Evolutionary conservation across 495 filamentous ascomycete species (phyloP), one percentile per base, ranked within the genome.

Genomic region (Penicillium atrosanguineum): DNA sequence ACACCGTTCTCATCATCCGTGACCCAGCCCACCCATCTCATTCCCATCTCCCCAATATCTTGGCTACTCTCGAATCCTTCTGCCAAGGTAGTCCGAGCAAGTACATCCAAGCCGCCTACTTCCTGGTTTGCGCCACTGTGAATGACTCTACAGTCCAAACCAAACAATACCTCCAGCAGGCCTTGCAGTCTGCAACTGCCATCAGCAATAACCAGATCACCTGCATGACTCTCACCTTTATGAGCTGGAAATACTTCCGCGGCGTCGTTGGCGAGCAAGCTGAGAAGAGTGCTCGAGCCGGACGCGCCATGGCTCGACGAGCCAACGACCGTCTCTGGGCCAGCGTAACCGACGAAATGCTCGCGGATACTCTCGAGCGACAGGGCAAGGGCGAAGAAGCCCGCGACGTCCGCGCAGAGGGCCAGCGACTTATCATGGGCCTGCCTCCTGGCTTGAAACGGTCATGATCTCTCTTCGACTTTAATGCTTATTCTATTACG

Each of bases 231-330:
- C 77, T 99, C 38, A 90, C 82, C 56, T 83, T 95, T 58, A 92
- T 97, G 90, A 86, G 87, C 59, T 81, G 76, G 66, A 81, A 84
- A 42, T 91, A 97, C 67, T 97, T 97, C 73, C 79, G 83, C 23
- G 87, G 87, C 28, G 87, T 93, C 12, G 83, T 96, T 3, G 90
- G 89, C 34, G 90, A 91, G 51, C 93, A 97, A 70, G 88, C 93
- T 2, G 84, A 95, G 57, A 97, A 96, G 74, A 88, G 87, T 55
- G 89, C 88, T 0, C 79, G 81, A 40, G 91, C 91, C 0, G 88
- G 83, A 26, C 75, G 83, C 48, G 81, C 79, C 14, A 84, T 93
- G 75, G 90, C 91, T 5, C 83, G 82, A 62, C 87, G 84, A 64
- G 84, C 84, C 44, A 82, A 85, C 23, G 90, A 92, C 67, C 73